A percentile compares a stretch with the other conserved stretches of the same genome.
Evolutionary conservation across 139 green algal species (phyloP).

Genomic region (Picochlorum costavermella): DNA sequence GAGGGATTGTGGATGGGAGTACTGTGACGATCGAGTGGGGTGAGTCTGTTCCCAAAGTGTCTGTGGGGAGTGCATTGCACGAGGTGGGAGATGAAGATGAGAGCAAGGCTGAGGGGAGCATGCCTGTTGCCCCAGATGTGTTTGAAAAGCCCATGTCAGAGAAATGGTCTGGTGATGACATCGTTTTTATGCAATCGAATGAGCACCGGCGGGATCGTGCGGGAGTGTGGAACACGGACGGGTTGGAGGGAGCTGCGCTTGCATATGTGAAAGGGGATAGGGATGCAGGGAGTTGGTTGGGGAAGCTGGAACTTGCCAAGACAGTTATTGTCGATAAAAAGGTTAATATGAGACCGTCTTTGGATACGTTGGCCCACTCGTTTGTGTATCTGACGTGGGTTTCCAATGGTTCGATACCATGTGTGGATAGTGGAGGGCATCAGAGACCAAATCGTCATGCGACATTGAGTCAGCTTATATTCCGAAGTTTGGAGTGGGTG

Average conservation of each 20-base stretch:
- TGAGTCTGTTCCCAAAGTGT: no score
- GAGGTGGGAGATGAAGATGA: background rate
- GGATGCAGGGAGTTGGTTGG: slow-evolving; percentile 59
- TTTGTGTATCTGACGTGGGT: slow-evolving; percentile 79
- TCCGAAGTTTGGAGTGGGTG: slow-evolving; percentile 73
- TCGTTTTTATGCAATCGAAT: slow-evolving; percentile 74
- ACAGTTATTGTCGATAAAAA: slow-evolving; percentile 65
- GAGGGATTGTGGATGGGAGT: background rate
- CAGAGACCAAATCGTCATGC: slow-evolving; percentile 89
- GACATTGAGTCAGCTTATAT: slow-evolving; percentile 69
- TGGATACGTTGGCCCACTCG: slow-evolving; percentile 38
- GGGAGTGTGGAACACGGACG: slow-evolving; percentile 56
- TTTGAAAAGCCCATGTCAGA: background rate
- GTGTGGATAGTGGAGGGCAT: slow-evolving; percentile 87
- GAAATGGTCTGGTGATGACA: slow-evolving; percentile 36
- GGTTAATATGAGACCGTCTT: slow-evolving; percentile 28
- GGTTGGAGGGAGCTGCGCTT: slow-evolving; percentile 41
- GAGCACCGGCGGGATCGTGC: slow-evolving; percentile 51
- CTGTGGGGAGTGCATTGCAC: no score
- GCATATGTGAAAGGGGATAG: slow-evolving; percentile 65
- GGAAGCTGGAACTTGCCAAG: slow-evolving; percentile 69
- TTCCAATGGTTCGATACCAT: slow-evolving; percentile 76
- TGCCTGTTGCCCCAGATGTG: background rate
- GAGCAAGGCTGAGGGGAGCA: background rate
- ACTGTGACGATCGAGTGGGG: background rate